Evolutionary conservation across 768 basidiomycete genomes (phyloP).

Genomic region (Serendipita sp.): DNA sequence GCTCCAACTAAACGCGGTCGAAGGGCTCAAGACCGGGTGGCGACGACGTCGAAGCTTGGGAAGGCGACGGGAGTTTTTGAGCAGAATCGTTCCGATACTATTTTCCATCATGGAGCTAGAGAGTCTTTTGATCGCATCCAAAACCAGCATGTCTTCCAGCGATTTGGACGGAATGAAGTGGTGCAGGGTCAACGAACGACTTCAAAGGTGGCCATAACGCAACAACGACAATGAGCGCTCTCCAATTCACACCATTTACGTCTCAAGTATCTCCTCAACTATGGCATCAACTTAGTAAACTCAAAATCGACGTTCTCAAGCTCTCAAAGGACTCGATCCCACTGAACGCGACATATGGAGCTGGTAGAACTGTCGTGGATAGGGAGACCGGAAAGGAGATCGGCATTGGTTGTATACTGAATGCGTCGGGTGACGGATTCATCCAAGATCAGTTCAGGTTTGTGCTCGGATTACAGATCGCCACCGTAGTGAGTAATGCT

Average conservation of each 20-base stretch:
- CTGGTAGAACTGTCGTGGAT: conserved; percentile 58
- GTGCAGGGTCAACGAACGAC: too few relatives aligned
- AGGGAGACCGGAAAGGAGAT: conserved; percentile 60
- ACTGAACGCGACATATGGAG: conserved; percentile 48
- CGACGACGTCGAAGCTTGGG: too few relatives aligned
- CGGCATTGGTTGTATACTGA: conserved; percentile 49
- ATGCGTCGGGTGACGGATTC: conserved; percentile 51
- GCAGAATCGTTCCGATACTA: too few relatives aligned
- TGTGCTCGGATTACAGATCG: conserved; percentile 11
- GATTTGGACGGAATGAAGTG: too few relatives aligned
- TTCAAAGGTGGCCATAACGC: background rate
- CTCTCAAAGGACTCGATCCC: conserved; percentile 57
- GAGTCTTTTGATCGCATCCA: too few relatives aligned
- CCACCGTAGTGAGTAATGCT: background rate
- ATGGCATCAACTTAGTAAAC: conserved; percentile 75
- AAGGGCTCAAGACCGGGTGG: too few relatives aligned
- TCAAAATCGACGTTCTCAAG: conserved; percentile 83
- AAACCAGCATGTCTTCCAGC: too few relatives aligned
- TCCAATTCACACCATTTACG: conserved; percentile 81
- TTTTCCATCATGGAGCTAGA: too few relatives aligned
- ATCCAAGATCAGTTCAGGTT: conserved; percentile 28
- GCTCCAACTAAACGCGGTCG: too few relatives aligned
- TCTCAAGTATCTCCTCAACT: conserved; percentile 80
- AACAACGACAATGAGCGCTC: background rate
- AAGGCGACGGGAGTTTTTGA: too few relatives aligned